phyloP scores from a whole-genome alignment of 139 green algal species.

The Micractinium conductrix region DNA sequence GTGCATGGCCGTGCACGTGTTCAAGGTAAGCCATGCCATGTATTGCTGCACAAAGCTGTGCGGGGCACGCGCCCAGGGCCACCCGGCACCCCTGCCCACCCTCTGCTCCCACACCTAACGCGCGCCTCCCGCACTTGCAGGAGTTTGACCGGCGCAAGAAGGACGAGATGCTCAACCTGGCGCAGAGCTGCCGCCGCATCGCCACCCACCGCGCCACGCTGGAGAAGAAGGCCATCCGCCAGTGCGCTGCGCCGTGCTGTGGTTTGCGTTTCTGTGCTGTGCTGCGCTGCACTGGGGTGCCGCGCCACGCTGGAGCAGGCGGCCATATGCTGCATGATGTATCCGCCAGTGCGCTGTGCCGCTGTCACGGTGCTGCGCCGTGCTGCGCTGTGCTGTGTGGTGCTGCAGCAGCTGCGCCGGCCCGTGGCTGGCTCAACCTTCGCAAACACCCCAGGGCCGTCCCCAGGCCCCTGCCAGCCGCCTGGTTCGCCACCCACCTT shows the following conservation, averaged over 20 bases:
- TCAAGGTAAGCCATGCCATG: too few species aligned
- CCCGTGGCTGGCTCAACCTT: not conserved
- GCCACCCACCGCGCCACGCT: conserved; percentile 2
- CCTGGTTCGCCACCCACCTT: not conserved
- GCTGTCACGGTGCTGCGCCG: not conserved
- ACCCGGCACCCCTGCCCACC: too few species aligned
- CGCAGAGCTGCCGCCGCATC: conserved; percentile 15
- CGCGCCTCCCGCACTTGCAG: too few species aligned
- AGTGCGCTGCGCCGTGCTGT: not conserved
- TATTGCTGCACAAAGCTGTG: too few species aligned
- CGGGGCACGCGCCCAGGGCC: too few species aligned
- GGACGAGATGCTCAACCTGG: conserved; percentile 24
- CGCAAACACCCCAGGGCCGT: too few species aligned
- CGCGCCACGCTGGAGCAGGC: too few species aligned
- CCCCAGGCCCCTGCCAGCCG: not conserved
- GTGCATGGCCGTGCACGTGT: too few species aligned
- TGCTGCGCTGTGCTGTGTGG: too few species aligned
- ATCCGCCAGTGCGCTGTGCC: not conserved
- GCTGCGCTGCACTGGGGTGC: not conserved
- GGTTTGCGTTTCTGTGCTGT: not conserved
- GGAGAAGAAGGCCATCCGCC: not conserved
- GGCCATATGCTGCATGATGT: too few species aligned
- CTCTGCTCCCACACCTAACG: too few species aligned
- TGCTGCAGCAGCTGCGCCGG: not conserved
- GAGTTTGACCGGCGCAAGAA: conserved; percentile 5